Percentiles rank a stretch among this genome's conserved stretches.
These are phyloP conservation scores for Endoconidiophora polonica DNA, from an alignment of 2,329 filamentous ascomycete genomes.

Conservation along the genomic window DNA sequence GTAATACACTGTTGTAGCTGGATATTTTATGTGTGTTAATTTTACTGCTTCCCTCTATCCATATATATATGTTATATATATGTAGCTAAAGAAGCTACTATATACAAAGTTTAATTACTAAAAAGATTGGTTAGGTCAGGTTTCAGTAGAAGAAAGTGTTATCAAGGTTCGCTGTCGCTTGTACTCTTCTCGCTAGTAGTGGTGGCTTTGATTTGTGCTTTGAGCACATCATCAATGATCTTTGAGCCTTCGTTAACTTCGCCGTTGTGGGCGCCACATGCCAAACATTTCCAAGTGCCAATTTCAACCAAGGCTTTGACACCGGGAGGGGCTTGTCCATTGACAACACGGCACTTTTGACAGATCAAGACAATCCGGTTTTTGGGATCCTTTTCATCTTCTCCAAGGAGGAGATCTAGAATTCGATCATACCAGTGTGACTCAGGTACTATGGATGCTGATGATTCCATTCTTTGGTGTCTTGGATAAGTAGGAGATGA, in stretches of 20 bases:
- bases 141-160: not conserved
- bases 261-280: conserved; percentile 71
- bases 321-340: conserved; percentile 87
- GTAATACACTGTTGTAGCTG: too few species aligned
- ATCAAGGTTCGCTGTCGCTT: not conserved
- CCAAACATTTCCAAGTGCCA: conserved; percentile 74
- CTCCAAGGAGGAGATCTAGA: conserved; percentile 77
- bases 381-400: conserved; percentile 83
- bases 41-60: too few species aligned
- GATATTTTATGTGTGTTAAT: too few species aligned
- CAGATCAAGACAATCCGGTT: conserved; percentile 86
- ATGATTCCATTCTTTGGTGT: conserved; percentile 1
- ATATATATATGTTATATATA: too few species aligned
- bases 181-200: not conserved
- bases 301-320: conserved; percentile 60
- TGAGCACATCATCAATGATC: conserved; percentile 50
- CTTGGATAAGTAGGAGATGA: not conserved
- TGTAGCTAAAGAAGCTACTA: too few species aligned
- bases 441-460: conserved; percentile 17
- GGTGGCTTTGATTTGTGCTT: conserved; percentile 11
- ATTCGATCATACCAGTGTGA: conserved; percentile 88
- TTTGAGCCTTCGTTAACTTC: conserved; percentile 59
- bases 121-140: too few species aligned
- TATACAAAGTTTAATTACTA: too few species aligned
- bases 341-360: conserved; percentile 65